Conservation (phyloP, 306 rosid genomes). For the Citrullus amarus region DNA sequence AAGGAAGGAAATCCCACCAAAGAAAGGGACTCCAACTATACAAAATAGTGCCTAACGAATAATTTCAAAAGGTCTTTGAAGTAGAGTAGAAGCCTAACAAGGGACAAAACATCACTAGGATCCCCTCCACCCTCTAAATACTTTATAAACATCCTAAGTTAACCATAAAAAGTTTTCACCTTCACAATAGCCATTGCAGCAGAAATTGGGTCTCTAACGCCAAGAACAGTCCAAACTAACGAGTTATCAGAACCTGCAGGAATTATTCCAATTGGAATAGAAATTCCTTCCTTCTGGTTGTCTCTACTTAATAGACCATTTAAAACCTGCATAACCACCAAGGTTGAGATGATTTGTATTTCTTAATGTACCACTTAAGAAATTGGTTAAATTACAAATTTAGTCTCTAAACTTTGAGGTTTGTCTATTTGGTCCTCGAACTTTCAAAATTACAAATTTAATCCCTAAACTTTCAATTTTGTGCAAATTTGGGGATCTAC, state of each 20-base stretch:
- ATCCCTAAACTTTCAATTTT: no score
- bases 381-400: not conserved
- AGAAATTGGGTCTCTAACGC: conserved; percentile 90
- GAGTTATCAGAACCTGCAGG: conserved; percentile 99
- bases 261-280: conserved; percentile 93
- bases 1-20: no score
- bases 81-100: no score
- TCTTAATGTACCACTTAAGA: not conserved
- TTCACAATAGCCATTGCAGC: conserved; percentile 98
- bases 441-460: not conserved
- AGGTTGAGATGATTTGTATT: not conserved
- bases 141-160: not conserved
- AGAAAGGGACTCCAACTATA: no score
- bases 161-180: conserved; percentile 29
- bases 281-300: conserved; percentile 97
- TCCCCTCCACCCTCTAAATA: no score
- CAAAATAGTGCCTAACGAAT: no score
- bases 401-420: not conserved
- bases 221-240: conserved; percentile 97
- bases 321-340: conserved; percentile 60
- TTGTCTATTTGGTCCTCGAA: not conserved
- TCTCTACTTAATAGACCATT: conserved; percentile 91
- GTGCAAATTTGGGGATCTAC: not conserved
- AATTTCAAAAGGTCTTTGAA: no score
- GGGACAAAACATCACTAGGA: no score